These are phyloP conservation scores for Rosa persica DNA, from an alignment of 306 rosid species.

Conservation along the genomic window DNA sequence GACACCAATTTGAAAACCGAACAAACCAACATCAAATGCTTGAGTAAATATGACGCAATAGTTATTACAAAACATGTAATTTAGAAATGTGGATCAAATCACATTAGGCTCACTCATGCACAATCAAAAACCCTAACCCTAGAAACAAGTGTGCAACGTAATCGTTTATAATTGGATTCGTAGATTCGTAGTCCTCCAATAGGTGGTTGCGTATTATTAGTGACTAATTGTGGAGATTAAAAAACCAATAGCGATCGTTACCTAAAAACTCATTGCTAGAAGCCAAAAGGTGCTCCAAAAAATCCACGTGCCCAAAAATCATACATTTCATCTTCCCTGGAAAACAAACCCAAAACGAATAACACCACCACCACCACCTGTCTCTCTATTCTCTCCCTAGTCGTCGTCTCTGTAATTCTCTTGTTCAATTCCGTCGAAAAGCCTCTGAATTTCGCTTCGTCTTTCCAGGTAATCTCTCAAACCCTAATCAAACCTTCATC, in stretches of 20 bases:
- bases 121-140: no score
- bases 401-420: background rate
- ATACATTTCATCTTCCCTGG: background rate
- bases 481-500: background rate
- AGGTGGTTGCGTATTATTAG: background rate
- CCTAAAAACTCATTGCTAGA: no score
- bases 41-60: no score
- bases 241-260: background rate
- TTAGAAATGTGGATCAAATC: no score
- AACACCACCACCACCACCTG: background rate
- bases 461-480: conserved; percentile 6
- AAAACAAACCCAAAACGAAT: background rate
- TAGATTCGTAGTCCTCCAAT: no score
- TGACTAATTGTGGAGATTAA: background rate
- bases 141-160: no score
- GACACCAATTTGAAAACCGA: no score
- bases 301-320: background rate
- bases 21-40: no score
- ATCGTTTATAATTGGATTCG: background rate
- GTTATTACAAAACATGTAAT: no score
- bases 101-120: no score
- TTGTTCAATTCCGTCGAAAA: background rate
- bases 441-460: background rate
- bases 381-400: no score
- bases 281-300: background rate